A percentile compares a stretch with the other conserved stretches of the same genome.
Conservation (phyloP, 345 rosid species). For the Pistacia vera region DNA sequence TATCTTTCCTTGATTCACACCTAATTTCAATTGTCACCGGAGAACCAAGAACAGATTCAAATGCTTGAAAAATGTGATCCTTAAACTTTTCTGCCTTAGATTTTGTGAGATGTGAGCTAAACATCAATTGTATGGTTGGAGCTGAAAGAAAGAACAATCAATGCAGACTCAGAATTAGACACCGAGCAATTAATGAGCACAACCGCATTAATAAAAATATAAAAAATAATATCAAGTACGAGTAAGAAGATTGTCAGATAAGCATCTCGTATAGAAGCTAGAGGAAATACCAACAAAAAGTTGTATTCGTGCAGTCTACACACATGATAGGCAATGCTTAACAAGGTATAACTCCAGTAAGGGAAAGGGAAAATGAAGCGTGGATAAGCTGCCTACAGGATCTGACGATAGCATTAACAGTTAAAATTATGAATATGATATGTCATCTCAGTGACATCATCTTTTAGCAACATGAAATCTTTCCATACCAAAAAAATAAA, state of each 20-base stretch:
- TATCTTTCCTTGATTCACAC: constrained; percentile 55
- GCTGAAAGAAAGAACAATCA: constrained; percentile 52
- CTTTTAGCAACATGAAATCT: background rate
- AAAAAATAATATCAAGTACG: background rate
- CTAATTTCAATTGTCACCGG: constrained; percentile 81
- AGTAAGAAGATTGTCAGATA: background rate
- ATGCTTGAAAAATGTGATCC: constrained; percentile 72
- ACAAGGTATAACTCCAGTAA: background rate
- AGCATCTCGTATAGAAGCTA: background rate
- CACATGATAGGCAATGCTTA: constrained; percentile 3
- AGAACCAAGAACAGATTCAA: constrained; percentile 80
- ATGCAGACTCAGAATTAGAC: background rate
- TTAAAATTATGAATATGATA: background rate
- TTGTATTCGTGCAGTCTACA: background rate
- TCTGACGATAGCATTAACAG: background rate
- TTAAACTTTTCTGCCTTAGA: constrained; percentile 70
- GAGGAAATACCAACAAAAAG: background rate
- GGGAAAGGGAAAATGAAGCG: background rate
- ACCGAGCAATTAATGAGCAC: background rate
- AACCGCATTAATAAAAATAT: background rate
- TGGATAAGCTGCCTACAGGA: background rate
- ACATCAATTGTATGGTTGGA: constrained; percentile 78
- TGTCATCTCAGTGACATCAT: background rate
- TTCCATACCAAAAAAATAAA: background rate
- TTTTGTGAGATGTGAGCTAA: constrained; percentile 64